Percentiles rank a stretch among this genome's conserved stretches.
These are phyloP conservation scores for Euphorbia celastroides DNA, from an alignment of 441 rosid species.

Conservation along the genomic window DNA sequence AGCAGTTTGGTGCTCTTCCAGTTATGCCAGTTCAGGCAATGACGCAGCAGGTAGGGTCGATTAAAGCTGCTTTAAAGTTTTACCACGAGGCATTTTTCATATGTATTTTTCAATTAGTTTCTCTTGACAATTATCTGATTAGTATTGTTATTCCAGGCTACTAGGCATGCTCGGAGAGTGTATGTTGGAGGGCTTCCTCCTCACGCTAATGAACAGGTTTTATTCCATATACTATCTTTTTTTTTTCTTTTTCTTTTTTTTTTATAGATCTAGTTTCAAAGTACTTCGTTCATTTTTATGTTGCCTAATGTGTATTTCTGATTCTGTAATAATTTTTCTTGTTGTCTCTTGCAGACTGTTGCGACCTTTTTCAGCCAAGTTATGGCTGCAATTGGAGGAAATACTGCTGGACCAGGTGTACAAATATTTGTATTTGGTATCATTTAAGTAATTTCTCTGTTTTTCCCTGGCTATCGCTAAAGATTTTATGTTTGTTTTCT, in stretches of 20 bases:
- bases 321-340: conserved; percentile 8
- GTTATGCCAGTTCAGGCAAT: conserved; percentile 96
- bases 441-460: neutral
- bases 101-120: neutral
- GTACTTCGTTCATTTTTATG: neutral
- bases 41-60: conserved; percentile 84
- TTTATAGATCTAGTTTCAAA: no score
- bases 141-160: conserved; percentile 47
- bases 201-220: conserved; percentile 90
- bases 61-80: neutral
- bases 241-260: no score
- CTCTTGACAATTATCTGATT: no score
- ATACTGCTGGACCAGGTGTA: conserved; percentile 97
- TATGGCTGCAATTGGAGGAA: conserved; percentile 96
- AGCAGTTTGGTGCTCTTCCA: conserved; percentile 71
- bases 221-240: no score
- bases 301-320: neutral
- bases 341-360: conserved; percentile 49
- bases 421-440: neutral
- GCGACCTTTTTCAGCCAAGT: conserved; percentile 91
- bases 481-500: conserved; percentile 11
- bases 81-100: no score
- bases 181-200: conserved; percentile 97
- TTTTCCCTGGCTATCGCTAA: neutral
- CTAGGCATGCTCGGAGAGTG: conserved; percentile 94